Conservation (phyloP, 1,284 basidiomycete genomes). For the Takashimella koratensis region DNA sequence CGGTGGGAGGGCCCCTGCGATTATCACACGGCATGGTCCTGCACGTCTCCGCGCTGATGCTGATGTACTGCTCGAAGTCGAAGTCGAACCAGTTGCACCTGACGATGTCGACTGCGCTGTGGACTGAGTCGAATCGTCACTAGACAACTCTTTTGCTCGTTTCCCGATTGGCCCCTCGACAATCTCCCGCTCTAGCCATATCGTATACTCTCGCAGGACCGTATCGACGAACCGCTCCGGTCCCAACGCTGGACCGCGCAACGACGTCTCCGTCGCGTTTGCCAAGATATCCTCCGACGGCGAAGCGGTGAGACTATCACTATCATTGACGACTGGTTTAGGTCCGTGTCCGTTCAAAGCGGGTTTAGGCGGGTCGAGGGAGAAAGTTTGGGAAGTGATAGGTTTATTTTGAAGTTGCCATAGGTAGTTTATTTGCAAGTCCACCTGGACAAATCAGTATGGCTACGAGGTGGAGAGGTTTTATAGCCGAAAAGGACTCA, state of each 20-base stretch:
- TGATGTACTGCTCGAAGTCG: slow-evolving; percentile 1
- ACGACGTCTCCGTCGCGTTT: slow-evolving; percentile 35
- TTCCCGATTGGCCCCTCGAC: slow-evolving; percentile 39
- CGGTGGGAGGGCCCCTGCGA: slow-evolving; percentile 40
- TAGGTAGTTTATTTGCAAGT: slow-evolving; percentile 47
- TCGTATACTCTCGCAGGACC: slow-evolving; percentile 31
- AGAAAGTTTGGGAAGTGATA: slow-evolving; percentile 24
- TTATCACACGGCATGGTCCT: slow-evolving; percentile 27
- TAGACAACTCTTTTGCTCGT: slow-evolving; percentile 6
- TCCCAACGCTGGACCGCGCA: slow-evolving; percentile 37
- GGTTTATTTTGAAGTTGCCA: slow-evolving; percentile 43
- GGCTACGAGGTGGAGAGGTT: not conserved
- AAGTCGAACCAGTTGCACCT: too few relatives aligned
- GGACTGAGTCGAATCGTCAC: not conserved
- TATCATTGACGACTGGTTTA: too few relatives aligned
- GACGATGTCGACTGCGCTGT: not conserved
- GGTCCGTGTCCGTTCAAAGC: not conserved
- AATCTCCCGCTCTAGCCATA: slow-evolving; percentile 39
- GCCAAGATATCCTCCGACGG: slow-evolving; percentile 23
- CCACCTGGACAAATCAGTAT: slow-evolving; percentile 27
- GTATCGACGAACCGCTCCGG: slow-evolving; percentile 36
- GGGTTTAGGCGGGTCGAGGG: not conserved
- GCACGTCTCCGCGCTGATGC: slow-evolving; percentile 4
- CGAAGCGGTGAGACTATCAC: not conserved
- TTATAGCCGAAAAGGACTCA: too few relatives aligned